Evolutionary conservation across 306 rosid genomes (phyloP), one percentile per base, ranked within the genome.

Genomic region (Fragaria ananassa): DNA sequence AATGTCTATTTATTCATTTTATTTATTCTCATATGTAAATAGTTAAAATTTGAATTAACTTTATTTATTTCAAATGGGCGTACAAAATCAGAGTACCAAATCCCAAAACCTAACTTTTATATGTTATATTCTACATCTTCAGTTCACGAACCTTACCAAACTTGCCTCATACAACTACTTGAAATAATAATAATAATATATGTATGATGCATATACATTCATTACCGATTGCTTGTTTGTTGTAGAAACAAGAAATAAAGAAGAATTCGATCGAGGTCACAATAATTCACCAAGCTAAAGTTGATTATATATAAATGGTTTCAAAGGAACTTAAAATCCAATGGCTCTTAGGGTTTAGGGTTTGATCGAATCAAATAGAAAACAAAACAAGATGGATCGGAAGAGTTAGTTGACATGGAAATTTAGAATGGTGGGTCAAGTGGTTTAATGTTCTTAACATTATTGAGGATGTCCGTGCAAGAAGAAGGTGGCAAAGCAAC

Each of bases 401-500:
- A 44, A 44, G 4, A 57, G 37, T 19, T 11, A 5, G n/a, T 29
- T 61, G 67, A 61, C 12, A 62, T 13, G 27, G 11, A 6, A 64
- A 8, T 8, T 14, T 64, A 35, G 46, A 37, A 65, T 3, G 70
- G 70, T 37, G 47, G 70, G 47, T 18, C 47, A 18, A 65, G 15
- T 11, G 21, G 47, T 39, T 18, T 35, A 35, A 34, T 9, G 70
- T 37, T 31, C 21, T 63, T 34, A 60, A 58, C 42, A 58, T 74
- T 17, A 42, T 74, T 42, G 45, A 74, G 58, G 56, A 57, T n/a
- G 68, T 56, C 68, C 42, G 67, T 73, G 27, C 67, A 56, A 72
- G 51, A 42, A 45, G 21, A 29, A 29, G 68, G 74, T 51, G 77
- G 21, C 70, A 17, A 79, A 72, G 78, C 51, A 68, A 77, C 73